A percentile compares a stretch with the other conserved stretches of the same genome.
phyloP scores from a whole-genome alignment of 1,284 basidiomycete genomes.

The Irpex sp. region DNA sequence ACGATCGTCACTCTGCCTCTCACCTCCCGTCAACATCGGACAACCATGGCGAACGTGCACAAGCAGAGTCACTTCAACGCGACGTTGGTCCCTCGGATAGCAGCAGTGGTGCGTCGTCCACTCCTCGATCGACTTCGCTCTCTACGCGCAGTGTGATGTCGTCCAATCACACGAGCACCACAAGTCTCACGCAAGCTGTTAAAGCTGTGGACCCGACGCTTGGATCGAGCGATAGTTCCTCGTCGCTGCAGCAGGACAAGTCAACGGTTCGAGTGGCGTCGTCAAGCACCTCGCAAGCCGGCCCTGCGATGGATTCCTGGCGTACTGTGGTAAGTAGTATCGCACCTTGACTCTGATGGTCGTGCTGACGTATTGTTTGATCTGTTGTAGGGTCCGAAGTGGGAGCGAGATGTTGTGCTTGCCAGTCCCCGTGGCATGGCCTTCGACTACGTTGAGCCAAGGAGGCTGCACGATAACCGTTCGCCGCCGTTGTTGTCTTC shows the following conservation, averaged over 20 bases:
- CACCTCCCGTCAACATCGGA: not conserved
- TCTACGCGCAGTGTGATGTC: not conserved
- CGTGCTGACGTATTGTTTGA: not conserved
- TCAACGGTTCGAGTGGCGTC: conserved; percentile 3
- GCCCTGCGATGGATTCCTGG: conserved; percentile 22
- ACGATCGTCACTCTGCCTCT: not conserved
- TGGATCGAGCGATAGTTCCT: not conserved
- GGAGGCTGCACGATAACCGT: conserved; percentile 43
- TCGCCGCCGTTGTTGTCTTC: conserved; percentile 57
- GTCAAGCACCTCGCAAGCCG: not conserved
- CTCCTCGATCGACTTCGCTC: not conserved
- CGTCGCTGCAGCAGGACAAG: not conserved
- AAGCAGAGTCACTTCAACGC: not conserved
- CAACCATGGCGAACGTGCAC: not conserved
- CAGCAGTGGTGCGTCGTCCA: not conserved
- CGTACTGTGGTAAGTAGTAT: conserved; percentile 22
- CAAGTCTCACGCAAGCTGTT: not conserved
- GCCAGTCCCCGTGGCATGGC: conserved; percentile 5
- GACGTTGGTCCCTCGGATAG: not conserved
- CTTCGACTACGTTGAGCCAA: conserved; percentile 23
- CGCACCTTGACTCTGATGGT: not conserved
- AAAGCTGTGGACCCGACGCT: not conserved
- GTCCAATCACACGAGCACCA: not conserved
- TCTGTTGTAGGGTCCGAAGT: not conserved
- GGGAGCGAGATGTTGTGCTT: not conserved